phyloP scores from a whole-genome alignment of 176 grass and related monocot genomes.

The Rhynchospora tenuis region DNA sequence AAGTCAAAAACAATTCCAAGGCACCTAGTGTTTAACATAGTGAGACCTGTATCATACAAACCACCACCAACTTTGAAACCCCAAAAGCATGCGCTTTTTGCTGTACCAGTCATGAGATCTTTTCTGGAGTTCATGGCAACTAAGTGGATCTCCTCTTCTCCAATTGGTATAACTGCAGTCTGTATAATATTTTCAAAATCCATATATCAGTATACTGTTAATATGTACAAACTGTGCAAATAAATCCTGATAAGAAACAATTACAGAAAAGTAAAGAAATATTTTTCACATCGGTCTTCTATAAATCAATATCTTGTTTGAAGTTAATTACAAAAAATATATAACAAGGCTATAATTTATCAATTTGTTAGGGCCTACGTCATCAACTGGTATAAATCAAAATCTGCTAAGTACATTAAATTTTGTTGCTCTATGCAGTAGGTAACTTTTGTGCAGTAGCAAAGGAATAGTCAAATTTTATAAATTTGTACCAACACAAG shows the following conservation, averaged over 20 bases:
- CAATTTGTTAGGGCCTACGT: not conserved
- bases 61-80: slow-evolving; percentile 70
- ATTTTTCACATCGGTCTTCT: not conserved
- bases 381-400: not conserved
- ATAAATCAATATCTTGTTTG: not conserved
- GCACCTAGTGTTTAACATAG: slow-evolving; percentile 88
- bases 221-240: not conserved
- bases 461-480: not conserved
- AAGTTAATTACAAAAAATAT: not conserved
- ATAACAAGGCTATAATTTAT: not conserved
- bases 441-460: not conserved
- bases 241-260: not conserved
- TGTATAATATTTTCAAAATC: slow-evolving; percentile 22
- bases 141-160: slow-evolving; percentile 89
- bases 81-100: slow-evolving; percentile 69
- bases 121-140: slow-evolving; percentile 82
- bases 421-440: not conserved
- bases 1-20: slow-evolving; percentile 95
- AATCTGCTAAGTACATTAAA: not conserved
- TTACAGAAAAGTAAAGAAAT: not conserved
- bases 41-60: slow-evolving; percentile 75
- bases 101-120: slow-evolving; percentile 33
- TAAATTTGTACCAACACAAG: not conserved
- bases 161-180: slow-evolving; percentile 80
- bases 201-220: not conserved